A percentile compares a stretch with the other conserved stretches of the same genome.
phyloP scores from a whole-genome alignment of 345 rosid genomes.

The Aethionema arabicum region DNA sequence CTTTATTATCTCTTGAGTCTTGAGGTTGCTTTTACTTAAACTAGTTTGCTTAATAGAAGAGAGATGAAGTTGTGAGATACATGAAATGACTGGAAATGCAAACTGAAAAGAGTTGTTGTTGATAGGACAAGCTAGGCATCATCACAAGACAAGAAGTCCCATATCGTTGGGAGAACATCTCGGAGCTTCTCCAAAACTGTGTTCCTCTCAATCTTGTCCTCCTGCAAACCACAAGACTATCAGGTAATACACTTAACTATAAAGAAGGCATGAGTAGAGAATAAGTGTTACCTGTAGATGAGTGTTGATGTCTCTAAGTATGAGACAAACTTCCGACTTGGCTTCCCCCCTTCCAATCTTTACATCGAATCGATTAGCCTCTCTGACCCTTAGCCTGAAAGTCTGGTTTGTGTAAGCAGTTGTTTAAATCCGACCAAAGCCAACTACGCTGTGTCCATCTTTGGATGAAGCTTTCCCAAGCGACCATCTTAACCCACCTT shows the following conservation, averaged over 20 bases:
- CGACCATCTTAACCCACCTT: slow-evolving; percentile 75
- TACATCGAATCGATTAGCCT: slow-evolving; percentile 60
- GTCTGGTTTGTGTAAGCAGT: slow-evolving; percentile 39
- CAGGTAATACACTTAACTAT: neutral
- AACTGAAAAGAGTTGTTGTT: neutral
- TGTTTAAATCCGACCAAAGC: slow-evolving; percentile 47
- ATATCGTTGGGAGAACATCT: slow-evolving; percentile 24
- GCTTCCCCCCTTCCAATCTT: slow-evolving; percentile 41
- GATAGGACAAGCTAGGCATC: slow-evolving; percentile 2
- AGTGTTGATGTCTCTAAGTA: slow-evolving; percentile 50
- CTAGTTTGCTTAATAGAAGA: slow-evolving; percentile 3
- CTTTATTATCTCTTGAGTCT: neutral
- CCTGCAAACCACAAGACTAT: slow-evolving; percentile 27
- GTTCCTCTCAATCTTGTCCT: slow-evolving; percentile 18
- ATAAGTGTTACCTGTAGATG: slow-evolving; percentile 29
- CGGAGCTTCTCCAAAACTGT: slow-evolving; percentile 21
- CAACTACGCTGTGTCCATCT: slow-evolving; percentile 44
- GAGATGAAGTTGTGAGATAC: neutral
- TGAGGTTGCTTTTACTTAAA: neutral
- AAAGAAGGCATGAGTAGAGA: neutral
- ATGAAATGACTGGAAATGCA: neutral
- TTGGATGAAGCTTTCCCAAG: slow-evolving; percentile 42
- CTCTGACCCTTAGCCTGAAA: slow-evolving; percentile 47
- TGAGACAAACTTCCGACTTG: slow-evolving; percentile 42
- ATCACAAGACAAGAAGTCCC: slow-evolving; percentile 32